Evolutionary conservation across 2,329 filamentous ascomycete species (phyloP).

Genomic region (Colletotrichum abscissum): DNA sequence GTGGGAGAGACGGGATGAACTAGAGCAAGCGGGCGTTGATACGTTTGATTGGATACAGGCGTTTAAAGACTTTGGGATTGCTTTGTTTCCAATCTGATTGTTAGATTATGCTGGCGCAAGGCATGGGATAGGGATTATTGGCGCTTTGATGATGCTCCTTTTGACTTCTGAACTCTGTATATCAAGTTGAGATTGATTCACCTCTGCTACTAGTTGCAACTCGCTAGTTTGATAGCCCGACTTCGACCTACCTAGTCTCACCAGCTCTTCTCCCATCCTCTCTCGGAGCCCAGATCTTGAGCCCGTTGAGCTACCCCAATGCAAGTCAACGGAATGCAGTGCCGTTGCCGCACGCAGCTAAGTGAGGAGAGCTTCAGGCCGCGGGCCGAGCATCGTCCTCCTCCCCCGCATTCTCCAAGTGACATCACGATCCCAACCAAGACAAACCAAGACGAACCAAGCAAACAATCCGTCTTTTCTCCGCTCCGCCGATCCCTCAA

Average conservation of each 20-base stretch:
- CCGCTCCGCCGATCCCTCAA: constrained; percentile 13
- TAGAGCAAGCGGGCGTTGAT: background rate
- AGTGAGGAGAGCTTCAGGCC: background rate
- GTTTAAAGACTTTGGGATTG: background rate
- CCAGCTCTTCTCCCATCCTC: background rate
- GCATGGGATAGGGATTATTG: background rate
- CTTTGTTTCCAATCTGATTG: background rate
- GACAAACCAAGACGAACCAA: background rate
- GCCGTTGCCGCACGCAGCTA: background rate
- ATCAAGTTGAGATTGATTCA: background rate
- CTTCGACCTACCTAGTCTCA: background rate
- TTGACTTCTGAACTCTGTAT: background rate
- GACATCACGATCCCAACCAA: constrained; percentile 8
- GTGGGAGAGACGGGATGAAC: constrained; percentile 1
- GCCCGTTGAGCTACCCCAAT: background rate
- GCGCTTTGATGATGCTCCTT: background rate
- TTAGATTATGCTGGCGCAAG: background rate
- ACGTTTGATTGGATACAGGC: constrained; percentile 14
- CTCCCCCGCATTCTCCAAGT: constrained; percentile 27
- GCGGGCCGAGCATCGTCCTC: constrained; percentile 16
- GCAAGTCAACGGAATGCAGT: background rate
- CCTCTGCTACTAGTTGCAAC: background rate
- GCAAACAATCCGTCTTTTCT: background rate
- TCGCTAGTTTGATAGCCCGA: background rate
- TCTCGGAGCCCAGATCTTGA: background rate